Evolutionary conservation across 202 grass and related monocot species (phyloP), one percentile per base, ranked within the genome.

Genomic region (Panicum virgatum): DNA sequence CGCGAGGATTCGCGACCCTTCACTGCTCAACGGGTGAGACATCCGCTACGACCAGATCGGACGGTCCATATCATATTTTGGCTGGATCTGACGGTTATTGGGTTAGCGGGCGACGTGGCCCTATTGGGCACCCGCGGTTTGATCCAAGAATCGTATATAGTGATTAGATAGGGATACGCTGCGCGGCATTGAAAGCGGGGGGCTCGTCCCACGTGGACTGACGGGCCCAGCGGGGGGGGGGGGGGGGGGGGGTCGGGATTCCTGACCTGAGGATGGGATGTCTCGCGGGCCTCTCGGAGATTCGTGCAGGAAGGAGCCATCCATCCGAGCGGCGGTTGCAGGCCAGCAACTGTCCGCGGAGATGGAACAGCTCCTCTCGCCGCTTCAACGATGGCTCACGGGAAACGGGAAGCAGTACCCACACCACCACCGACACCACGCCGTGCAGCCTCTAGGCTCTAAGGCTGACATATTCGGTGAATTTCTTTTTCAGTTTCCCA

Each of bases 301-400:
- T 77, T 77, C 82, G 73, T 77, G 82, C 22, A 15, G 38, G 38
- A 16, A 6, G 9, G 14, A 51, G 6, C n/a, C n/a, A n/a, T n/a
- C n/a, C 34, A 23, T 42, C 29, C 16, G 18, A 12, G 6, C 23
- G 71, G 34, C 38, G 11, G 72, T 25, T 46, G 52, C 37, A 39
- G 27, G 71, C 71, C 71, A 62, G 62, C 79, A 62, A 56, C 80
- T 38, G 80, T 73, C 86, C 75, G 68, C 48, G 43, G 51, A n/a
- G n/a, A n/a, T n/a, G n/a, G n/a, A n/a, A n/a, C n/a, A 22, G 40
- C 65, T n/a, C 74, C 2, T 27, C 38, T 40, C 58, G 61, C 74
- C 2, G 20, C 50, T 40, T 58, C 72, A 30, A 40, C 23, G 15
- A 44, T 54, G 32, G 58, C 20, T 52, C 19, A 3, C 7, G 59